Conservation (phyloP, 495 filamentous ascomycete genomes). For the Trichocladium uniseriatum region DNA sequence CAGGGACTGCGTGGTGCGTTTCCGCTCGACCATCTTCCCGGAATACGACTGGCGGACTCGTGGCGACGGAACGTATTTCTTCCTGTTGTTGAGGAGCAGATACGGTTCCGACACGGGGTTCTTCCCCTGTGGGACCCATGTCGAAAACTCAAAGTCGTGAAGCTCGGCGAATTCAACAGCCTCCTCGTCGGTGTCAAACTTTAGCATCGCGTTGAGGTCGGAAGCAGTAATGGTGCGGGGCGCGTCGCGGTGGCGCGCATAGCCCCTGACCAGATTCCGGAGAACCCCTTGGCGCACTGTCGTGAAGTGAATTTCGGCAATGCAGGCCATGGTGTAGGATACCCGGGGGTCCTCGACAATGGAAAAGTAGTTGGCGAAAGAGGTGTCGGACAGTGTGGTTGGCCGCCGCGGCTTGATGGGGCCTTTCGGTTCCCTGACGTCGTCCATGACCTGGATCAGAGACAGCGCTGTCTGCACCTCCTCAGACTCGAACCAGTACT, state of each 20-base stretch:
- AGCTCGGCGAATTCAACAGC: conserved; percentile 59
- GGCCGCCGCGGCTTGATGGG: conserved; percentile 29
- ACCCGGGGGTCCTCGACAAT: conserved; percentile 59
- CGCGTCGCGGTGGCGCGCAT: conserved; percentile 53
- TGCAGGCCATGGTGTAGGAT: conserved; percentile 87
- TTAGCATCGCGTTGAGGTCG: conserved; percentile 54
- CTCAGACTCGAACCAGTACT: conserved; percentile 57
- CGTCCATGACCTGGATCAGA: conserved; percentile 30
- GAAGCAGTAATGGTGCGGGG: conserved; percentile 67
- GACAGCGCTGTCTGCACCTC: conserved; percentile 38
- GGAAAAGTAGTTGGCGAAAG: conserved; percentile 63
- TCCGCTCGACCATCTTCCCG: conserved; percentile 37
- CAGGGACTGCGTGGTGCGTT: conserved; percentile 35
- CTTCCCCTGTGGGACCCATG: conserved; percentile 21
- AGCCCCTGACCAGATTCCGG: conserved; percentile 52
- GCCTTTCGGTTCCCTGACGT: conserved; percentile 24
- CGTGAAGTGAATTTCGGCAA: conserved; percentile 86
- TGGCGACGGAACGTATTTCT: conserved; percentile 27
- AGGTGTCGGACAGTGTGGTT: conserved; percentile 48
- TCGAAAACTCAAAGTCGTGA: conserved; percentile 54
- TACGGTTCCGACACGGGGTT: conserved; percentile 41
- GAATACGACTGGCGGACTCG: conserved; percentile 38
- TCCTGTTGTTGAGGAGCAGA: conserved; percentile 36
- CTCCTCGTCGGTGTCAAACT: conserved; percentile 66
- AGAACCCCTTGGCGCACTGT: conserved; percentile 68